A percentile compares a stretch with the other conserved stretches of the same genome.
phyloP scores from a whole-genome alignment of 441 rosid species.

The Jatropha podagrica region DNA sequence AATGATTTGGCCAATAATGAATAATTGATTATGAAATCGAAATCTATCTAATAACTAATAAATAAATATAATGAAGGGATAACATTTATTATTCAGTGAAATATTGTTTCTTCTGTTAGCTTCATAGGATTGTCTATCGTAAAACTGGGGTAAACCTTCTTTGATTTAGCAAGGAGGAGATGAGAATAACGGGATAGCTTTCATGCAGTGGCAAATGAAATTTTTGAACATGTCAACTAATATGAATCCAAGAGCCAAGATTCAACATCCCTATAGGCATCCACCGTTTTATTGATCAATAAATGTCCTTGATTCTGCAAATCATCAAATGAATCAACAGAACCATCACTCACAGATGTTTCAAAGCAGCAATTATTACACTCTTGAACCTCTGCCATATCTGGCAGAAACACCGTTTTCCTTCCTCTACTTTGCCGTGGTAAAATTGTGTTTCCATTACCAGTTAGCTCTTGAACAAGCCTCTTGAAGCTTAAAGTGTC shows the following conservation, averaged over 20 bases:
- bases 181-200: no score
- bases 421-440: background rate
- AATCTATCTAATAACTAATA: no score
- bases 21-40: no score
- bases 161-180: no score
- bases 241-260: conserved; percentile 4
- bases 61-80: no score
- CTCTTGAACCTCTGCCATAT: background rate
- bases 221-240: background rate
- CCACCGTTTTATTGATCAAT: background rate
- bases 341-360: background rate
- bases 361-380: background rate
- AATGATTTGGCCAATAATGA: no score
- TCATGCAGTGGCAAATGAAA: no score
- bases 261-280: conserved; percentile 1
- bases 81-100: no score
- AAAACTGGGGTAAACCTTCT: no score
- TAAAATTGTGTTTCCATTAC: background rate
- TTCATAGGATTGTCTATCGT: no score
- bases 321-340: background rate
- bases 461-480: conserved; percentile 13
- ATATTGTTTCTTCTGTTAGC: no score
- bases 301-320: background rate
- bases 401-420: background rate
- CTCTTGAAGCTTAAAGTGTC: conserved; percentile 10